Conservation (phyloP, 2,329 filamentous ascomycete species). For the Aspergillus fructus region DNA sequence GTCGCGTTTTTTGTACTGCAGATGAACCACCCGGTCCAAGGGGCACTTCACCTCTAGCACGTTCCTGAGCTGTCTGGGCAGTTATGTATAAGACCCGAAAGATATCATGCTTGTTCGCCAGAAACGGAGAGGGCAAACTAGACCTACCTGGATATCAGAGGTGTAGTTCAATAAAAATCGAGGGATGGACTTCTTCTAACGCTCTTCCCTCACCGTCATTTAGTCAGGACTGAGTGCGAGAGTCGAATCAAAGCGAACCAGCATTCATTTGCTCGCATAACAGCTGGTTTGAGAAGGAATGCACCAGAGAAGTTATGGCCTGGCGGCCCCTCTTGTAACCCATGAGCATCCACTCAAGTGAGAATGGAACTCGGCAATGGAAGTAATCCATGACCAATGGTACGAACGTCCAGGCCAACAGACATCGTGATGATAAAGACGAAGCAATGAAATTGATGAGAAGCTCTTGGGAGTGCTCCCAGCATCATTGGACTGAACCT, state of each 20-base stretch:
- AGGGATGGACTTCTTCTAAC: not conserved
- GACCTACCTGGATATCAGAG: not conserved
- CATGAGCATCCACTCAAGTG: not conserved
- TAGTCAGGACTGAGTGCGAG: not conserved
- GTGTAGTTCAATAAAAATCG: not conserved
- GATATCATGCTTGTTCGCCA: not conserved
- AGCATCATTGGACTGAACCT: too few relatives aligned
- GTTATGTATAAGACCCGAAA: not conserved
- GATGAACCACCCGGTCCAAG: not conserved
- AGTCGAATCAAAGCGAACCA: not conserved
- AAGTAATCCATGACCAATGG: not conserved
- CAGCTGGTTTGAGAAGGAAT: not conserved
- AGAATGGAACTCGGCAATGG: not conserved
- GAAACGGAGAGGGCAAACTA: not conserved
- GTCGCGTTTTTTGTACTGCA: not conserved
- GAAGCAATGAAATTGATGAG: not conserved
- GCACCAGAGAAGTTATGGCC: not conserved
- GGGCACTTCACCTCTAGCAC: not conserved
- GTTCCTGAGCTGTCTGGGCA: not conserved
- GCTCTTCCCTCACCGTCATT: not conserved
- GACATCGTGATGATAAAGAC: not conserved
- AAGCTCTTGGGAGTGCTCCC: too few relatives aligned
- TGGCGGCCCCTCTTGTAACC: not conserved
- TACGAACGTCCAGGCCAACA: not conserved
- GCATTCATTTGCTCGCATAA: not conserved